These are phyloP conservation scores for Malania oleifera DNA, from an alignment of 164 flowering plant species.

Conservation along the genomic window DNA sequence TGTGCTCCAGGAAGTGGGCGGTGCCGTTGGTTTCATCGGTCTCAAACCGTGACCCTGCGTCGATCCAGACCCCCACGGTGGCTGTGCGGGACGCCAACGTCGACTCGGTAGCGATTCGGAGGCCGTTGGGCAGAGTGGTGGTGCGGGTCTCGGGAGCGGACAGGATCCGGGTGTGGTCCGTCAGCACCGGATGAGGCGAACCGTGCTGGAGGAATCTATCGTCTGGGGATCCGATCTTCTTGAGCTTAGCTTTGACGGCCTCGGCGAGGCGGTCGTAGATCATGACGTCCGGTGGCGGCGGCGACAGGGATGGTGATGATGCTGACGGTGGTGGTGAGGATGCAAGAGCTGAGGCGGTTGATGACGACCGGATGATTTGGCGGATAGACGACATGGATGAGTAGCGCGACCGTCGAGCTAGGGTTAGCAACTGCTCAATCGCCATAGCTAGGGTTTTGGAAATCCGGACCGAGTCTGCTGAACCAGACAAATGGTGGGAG, in stretches of 20 bases:
- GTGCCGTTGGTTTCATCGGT: conserved; percentile 70
- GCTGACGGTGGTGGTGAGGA: conserved; percentile 14
- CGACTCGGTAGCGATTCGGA: conserved; percentile 76
- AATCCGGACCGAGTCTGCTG: too few species aligned
- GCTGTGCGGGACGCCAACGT: conserved; percentile 54
- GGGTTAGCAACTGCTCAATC: conserved; percentile 33
- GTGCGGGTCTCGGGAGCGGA: conserved; percentile 49
- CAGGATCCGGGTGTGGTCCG: conserved; percentile 44
- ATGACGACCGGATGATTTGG: conserved; percentile 18
- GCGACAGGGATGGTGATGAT: conserved; percentile 19
- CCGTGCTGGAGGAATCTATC: conserved; percentile 43
- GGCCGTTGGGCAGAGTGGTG: conserved; percentile 66
- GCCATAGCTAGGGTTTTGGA: conserved; percentile 34
- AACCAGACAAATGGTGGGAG: too few species aligned
- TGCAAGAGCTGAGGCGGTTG: conserved; percentile 22
- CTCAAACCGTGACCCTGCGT: conserved; percentile 86
- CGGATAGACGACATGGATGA: conserved; percentile 4
- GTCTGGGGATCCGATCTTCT: conserved; percentile 46
- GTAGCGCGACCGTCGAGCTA: conserved; percentile 31
- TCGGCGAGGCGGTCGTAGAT: conserved; percentile 55
- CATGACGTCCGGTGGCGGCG: conserved; percentile 22
- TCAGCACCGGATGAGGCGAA: conserved; percentile 46
- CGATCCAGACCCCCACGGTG: conserved; percentile 83
- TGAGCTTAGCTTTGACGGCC: conserved; percentile 39
- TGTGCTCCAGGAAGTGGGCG: conserved; percentile 87